Conservation (phyloP, 2,329 filamentous ascomycete species). For the Fusarium solani-melongenae region DNA sequence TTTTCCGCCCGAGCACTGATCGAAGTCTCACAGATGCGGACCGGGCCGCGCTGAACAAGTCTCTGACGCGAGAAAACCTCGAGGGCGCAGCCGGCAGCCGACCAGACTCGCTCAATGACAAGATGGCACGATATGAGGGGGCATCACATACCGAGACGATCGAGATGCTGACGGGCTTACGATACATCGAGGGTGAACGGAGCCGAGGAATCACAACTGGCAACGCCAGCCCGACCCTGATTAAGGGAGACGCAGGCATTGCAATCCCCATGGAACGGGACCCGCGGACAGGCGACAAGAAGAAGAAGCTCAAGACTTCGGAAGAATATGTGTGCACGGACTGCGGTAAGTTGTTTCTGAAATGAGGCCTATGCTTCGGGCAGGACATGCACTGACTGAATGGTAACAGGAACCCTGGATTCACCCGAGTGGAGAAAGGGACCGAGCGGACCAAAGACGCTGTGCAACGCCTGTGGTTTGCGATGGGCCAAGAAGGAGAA, state of each 20-base stretch:
- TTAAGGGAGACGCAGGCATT: constrained; percentile 88
- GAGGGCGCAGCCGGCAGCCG: constrained; percentile 76
- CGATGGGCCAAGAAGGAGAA: constrained; percentile 86
- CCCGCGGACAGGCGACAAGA: constrained; percentile 77
- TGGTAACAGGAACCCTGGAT: constrained; percentile 75
- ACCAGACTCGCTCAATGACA: constrained; percentile 83
- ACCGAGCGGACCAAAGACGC: constrained; percentile 89
- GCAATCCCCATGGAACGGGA: constrained; percentile 86
- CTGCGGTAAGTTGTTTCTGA: constrained; percentile 70
- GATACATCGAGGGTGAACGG: constrained; percentile 89
- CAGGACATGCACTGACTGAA: constrained; percentile 24
- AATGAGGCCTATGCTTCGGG: background rate
- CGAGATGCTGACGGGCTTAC: constrained; percentile 90
- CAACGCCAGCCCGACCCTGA: constrained; percentile 80
- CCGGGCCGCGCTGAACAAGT: constrained; percentile 71
- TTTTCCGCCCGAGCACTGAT: constrained; percentile 51
- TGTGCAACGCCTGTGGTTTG: constrained; percentile 93
- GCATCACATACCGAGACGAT: constrained; percentile 85
- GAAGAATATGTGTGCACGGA: constrained; percentile 97
- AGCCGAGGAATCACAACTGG: constrained; percentile 90
- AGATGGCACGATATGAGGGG: constrained; percentile 85
- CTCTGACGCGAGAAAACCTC: constrained; percentile 82
- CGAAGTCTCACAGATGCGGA: constrained; percentile 73
- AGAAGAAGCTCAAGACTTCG: constrained; percentile 84
- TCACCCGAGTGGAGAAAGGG: constrained; percentile 97